Evolutionary conservation across 192 early-diverging fungal genomes (phyloP).

Genomic region (Physocladia obscura): DNA sequence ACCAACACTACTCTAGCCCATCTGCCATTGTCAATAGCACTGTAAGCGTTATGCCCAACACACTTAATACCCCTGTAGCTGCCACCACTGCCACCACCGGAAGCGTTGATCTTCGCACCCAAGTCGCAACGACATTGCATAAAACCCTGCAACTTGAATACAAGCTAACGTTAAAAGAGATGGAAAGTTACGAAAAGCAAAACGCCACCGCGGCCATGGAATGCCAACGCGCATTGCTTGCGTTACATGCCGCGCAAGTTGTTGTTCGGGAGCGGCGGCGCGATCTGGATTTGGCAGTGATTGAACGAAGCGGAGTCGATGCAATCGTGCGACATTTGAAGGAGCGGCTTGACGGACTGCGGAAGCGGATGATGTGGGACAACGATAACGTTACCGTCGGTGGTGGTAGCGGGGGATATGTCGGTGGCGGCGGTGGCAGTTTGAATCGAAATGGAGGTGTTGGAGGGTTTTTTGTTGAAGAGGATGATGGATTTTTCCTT

Average conservation of each 20-base stretch:
- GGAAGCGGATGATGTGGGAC: constrained; percentile 17
- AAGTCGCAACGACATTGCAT: constrained; percentile 31
- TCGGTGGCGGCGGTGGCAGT: background rate
- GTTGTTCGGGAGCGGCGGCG: constrained; percentile 12
- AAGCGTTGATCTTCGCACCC: constrained; percentile 1
- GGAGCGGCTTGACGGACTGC: constrained; percentile 8
- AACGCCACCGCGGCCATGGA: constrained; percentile 3
- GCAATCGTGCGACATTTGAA: constrained; percentile 16
- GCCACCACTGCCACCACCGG: background rate
- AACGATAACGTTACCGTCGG: too few relatives aligned
- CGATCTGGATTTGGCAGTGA: constrained; percentile 21
- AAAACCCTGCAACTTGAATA: constrained; percentile 33
- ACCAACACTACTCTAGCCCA: too few relatives aligned
- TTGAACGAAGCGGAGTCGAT: constrained; percentile 15
- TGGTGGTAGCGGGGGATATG: background rate
- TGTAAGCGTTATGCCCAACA: too few relatives aligned
- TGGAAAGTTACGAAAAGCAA: constrained; percentile 28
- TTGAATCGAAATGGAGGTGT: too few relatives aligned
- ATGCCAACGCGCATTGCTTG: constrained; percentile 3
- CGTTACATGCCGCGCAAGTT: constrained; percentile 19
- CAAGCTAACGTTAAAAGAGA: constrained; percentile 16
- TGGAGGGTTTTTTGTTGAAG: too few relatives aligned
- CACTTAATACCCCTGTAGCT: too few relatives aligned
- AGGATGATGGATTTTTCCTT: too few relatives aligned
- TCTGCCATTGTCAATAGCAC: too few relatives aligned